Evolutionary conservation across 179 eudicot species (phyloP).

Genomic region (Dionaea muscipula): DNA sequence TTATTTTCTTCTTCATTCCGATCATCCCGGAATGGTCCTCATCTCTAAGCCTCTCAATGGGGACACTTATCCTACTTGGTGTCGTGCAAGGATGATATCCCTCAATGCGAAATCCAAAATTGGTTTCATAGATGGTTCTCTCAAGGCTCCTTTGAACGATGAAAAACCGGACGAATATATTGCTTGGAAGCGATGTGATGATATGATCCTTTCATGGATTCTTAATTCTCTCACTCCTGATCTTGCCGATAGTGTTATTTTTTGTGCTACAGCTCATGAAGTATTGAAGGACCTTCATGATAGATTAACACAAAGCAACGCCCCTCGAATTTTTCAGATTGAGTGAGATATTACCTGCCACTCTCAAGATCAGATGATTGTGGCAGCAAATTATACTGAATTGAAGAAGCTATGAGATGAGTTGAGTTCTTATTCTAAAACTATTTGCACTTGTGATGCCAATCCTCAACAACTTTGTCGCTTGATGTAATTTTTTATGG

Average conservation of each 20-base stretch:
- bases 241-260: not conserved
- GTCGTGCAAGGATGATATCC: not conserved
- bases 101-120: slow-evolving; percentile 5
- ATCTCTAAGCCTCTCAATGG: slow-evolving; percentile 2
- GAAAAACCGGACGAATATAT: not conserved
- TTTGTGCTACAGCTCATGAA: not conserved
- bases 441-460: not conserved
- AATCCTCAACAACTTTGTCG: not conserved
- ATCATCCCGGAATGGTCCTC: not conserved
- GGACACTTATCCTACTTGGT: slow-evolving; percentile 5
- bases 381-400: not conserved
- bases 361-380: not conserved
- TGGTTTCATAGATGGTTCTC: not conserved
- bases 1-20: not conserved
- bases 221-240: not conserved
- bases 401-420: not conserved
- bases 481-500: too few relatives aligned
- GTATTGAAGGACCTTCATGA: slow-evolving; percentile 1
- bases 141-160: not conserved
- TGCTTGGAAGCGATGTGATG: not conserved
- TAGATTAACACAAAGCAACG: slow-evolving; percentile 3
- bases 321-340: not conserved
- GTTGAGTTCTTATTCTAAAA: not conserved
- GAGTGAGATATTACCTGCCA: not conserved
- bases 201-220: slow-evolving; percentile 1